Conservation (phyloP, 352 stramenopile genomes). For the Phytophthora niederhauseri region DNA sequence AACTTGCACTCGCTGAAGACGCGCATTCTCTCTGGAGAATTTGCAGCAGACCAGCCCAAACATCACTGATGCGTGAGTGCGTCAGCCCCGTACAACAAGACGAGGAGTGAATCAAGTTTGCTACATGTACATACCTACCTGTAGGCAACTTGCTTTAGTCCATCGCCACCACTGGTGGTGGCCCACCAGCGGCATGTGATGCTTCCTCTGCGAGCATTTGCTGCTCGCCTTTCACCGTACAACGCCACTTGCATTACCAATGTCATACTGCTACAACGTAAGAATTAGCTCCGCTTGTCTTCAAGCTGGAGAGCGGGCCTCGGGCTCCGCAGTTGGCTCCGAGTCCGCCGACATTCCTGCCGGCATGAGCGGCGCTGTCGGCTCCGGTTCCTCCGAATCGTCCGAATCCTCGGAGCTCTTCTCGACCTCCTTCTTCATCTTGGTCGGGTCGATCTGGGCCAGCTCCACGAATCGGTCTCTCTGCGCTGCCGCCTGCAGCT, state of each 20-base stretch:
- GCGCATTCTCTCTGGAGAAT: slow-evolving; percentile 15
- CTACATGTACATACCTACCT: background rate
- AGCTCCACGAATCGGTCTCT: slow-evolving; percentile 46
- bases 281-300: background rate
- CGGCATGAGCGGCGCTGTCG: slow-evolving; percentile 26
- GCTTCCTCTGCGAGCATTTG: background rate
- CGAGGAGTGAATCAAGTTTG: background rate
- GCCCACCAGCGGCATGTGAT: background rate
- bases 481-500: slow-evolving; percentile 37
- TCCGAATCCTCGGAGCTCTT: slow-evolving; percentile 16
- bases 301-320: slow-evolving; percentile 4
- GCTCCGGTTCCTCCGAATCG: slow-evolving; percentile 11
- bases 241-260: slow-evolving; percentile 13
- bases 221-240: background rate
- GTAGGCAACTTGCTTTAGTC: background rate
- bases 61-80: slow-evolving; percentile 22
- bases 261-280: slow-evolving; percentile 16
- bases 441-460: slow-evolving; percentile 36
- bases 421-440: background rate
- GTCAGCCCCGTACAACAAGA: slow-evolving; percentile 8
- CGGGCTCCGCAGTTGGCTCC: slow-evolving; percentile 5
- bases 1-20: slow-evolving; percentile 38
- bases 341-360: slow-evolving; percentile 7
- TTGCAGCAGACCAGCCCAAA: slow-evolving; percentile 23
- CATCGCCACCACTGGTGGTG: no score